These are phyloP conservation scores for Anisogramma anomala DNA, from an alignment of 2,329 filamentous ascomycete genomes.

Conservation along the genomic window DNA sequence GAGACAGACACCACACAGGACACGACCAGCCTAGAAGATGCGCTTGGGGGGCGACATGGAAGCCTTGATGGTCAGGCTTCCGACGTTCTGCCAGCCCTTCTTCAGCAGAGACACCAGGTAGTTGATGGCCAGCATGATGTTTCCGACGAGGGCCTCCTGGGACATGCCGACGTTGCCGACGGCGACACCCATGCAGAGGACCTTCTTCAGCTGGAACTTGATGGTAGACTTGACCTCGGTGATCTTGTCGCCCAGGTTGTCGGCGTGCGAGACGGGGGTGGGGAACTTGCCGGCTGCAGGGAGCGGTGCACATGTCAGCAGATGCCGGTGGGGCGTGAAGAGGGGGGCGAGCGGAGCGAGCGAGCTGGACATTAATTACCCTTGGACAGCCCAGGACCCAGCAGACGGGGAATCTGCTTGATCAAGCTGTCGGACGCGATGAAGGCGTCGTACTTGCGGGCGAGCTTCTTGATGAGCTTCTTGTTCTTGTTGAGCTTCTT, in stretches of 20 bases:
- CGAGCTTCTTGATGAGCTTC: constrained; percentile 99
- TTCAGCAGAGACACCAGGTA: constrained; percentile 98
- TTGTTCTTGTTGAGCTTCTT: constrained; percentile 99
- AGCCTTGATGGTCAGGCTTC: constrained; percentile 99
- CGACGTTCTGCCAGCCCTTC: constrained; percentile 99
- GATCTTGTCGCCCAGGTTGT: constrained; percentile 90
- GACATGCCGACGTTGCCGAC: constrained; percentile 98
- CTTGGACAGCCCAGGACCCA: constrained; percentile 97
- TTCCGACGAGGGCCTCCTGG: constrained; percentile 87
- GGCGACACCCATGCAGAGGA: constrained; percentile 98
- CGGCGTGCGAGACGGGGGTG: constrained; percentile 90
- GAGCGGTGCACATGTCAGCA: background rate
- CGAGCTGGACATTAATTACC: constrained; percentile 43
- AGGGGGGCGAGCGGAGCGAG: background rate
- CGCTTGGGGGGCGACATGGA: constrained; percentile 98
- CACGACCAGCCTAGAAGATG: constrained; percentile 60
- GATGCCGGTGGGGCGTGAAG: background rate
- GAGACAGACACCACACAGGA: background rate
- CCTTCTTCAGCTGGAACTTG: constrained; percentile 99
- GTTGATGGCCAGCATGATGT: constrained; percentile 99
- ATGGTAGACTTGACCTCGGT: constrained; percentile 99
- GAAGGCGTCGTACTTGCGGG: constrained; percentile 99
- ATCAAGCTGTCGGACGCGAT: constrained; percentile 93
- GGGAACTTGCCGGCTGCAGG: constrained; percentile 93
- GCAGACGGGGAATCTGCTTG: constrained; percentile 99